Base-by-base conservation (phyloP, 1,139 yeast genomes). In the Meyerozyma smithsonii region DNA sequence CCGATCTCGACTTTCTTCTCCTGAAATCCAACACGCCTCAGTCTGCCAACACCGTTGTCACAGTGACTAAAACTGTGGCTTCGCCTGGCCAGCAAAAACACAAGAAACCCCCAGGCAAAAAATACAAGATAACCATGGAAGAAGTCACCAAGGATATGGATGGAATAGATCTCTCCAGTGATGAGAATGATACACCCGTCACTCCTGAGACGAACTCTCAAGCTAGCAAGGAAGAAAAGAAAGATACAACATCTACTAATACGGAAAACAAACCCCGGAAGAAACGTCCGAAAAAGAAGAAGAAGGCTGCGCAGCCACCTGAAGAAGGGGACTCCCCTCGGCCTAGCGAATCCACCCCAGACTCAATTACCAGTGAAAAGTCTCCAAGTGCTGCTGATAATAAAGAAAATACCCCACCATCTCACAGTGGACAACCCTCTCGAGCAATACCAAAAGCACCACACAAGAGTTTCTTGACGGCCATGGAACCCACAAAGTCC, bases 401-500 rank as follows among this genome's bases (percentile, higher is more conserved):
- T 14, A n/a, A 3, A 25, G 25, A 5, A 4, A 6, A 5, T 11
- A 23, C 25, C 10, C 25, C 25, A 8, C 4, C 24, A 11, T 23
- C 25, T 12, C 25, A 5, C 25, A 23, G 25, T 23, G 25, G 12
- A 23, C 25, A 4, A n/a, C 4, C 7, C 39, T n/a, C 15, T 14
- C 30, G 15, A 30, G 16, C 21, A 5, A 11, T 30, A 4, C 34
- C 34, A 8, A 16, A 30, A 30, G 34, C 34, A 30, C 34, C 34
- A 10, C 34, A 30, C 10, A 30, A 30, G 12, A 30, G 34, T 14
- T 17, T 30, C 16, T 52, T 69, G 28, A 68, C 72, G 1, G 64
- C 57, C 39, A 56, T 67, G 21, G 57, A 48, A 30, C 68, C 74
- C 1, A 60, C 55, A 34, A 66, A 64, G 42, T 67, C 74, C 11